phyloP scores from a whole-genome alignment of 371 early-diverging fungal species.

The Blakeslea trispora region DNA sequence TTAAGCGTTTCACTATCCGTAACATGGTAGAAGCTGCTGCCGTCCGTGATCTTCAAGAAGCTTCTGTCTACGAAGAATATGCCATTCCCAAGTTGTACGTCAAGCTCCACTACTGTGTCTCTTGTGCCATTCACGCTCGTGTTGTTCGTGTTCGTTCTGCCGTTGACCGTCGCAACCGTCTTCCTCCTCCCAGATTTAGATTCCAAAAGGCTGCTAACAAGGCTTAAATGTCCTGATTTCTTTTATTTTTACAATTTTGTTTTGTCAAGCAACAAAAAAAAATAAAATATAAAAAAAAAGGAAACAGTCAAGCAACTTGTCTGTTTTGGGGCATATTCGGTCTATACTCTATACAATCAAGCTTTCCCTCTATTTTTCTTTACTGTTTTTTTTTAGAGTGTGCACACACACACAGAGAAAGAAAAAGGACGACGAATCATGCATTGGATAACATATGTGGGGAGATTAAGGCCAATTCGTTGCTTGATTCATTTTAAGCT shows the following conservation, averaged over 20 bases:
- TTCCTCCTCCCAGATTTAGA: constrained; percentile 89
- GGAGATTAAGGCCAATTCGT: too few relatives aligned
- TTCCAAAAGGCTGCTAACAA: constrained; percentile 61
- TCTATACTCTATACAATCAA: too few relatives aligned
- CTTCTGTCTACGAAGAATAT: constrained; percentile 95
- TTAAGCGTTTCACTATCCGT: constrained; percentile 97
- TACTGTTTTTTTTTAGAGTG: too few relatives aligned
- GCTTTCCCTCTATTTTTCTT: too few relatives aligned
- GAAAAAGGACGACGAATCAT: neutral
- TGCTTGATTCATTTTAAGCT: too few relatives aligned
- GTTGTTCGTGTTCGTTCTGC: constrained; percentile 96
- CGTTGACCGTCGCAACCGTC: constrained; percentile 90
- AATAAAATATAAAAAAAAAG: neutral
- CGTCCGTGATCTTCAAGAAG: constrained; percentile 94
- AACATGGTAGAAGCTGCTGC: constrained; percentile 99
- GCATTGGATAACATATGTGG: too few relatives aligned
- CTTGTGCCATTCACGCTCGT: constrained; percentile 98
- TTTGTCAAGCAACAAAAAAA: neutral
- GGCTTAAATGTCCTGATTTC: constrained; percentile 21
- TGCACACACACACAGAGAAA: too few relatives aligned
- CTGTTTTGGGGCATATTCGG: neutral
- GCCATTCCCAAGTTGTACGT: constrained; percentile 98
- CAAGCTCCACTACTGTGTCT: constrained; percentile 98
- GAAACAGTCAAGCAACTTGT: neutral
- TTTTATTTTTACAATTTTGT: constrained; percentile 7